Conservation (phyloP, 2,329 filamentous ascomycete species). For the Fusarium sp. region DNA sequence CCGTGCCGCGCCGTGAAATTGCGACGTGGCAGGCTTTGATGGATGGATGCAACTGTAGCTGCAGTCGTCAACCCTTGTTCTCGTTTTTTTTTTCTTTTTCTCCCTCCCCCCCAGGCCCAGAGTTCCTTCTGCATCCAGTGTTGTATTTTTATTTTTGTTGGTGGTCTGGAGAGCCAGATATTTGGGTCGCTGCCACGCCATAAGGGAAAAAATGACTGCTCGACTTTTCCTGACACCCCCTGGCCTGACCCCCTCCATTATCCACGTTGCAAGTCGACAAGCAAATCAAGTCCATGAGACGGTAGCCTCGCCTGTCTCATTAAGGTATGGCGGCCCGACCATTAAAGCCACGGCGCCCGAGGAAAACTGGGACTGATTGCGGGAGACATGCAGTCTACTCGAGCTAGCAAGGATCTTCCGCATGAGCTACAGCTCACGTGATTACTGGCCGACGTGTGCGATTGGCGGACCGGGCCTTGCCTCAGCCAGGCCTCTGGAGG, state of each 20-base stretch:
- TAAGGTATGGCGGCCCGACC: conserved; percentile 37
- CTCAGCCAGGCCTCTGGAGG: conserved; percentile 41
- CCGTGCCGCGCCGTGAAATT: conserved; percentile 45
- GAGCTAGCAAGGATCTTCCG: conserved; percentile 46
- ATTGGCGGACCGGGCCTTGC: conserved; percentile 53
- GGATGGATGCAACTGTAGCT: conserved; percentile 27
- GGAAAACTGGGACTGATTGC: conserved; percentile 44
- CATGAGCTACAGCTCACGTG: conserved; percentile 51
- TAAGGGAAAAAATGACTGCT: background rate
- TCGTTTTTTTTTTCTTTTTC: background rate
- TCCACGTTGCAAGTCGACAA: background rate
- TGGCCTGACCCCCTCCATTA: background rate
- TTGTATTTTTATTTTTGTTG: background rate
- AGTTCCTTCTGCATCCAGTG: conserved; percentile 4
- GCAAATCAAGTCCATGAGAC: conserved; percentile 20
- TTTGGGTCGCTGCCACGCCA: conserved; percentile 9
- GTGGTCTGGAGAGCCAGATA: conserved; percentile 1
- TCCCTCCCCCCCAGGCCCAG: background rate
- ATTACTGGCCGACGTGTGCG: conserved; percentile 47
- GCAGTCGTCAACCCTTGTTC: conserved; percentile 15
- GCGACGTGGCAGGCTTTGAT: conserved; percentile 43
- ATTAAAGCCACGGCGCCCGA: conserved; percentile 33
- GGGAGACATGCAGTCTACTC: conserved; percentile 49
- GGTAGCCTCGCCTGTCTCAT: conserved; percentile 33
- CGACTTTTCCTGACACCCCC: background rate